phyloP scores from a whole-genome alignment of 1,139 yeast genomes.

The Suhomyces maxii region DNA sequence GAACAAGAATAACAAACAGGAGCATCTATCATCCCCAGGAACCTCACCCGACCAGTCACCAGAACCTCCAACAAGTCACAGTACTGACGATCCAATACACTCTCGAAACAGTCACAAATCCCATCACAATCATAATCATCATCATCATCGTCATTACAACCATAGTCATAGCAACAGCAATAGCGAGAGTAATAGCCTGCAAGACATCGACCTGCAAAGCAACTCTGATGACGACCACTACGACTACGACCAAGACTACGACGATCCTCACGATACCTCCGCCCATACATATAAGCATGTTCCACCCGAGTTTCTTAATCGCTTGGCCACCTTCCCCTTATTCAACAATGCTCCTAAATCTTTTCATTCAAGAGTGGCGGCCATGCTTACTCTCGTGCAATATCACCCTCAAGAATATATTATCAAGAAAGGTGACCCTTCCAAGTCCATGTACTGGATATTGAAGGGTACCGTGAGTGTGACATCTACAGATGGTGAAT shows the following conservation, averaged over 20 bases:
- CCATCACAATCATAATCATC: not conserved
- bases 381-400: conserved; percentile 57
- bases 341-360: conserved; percentile 66
- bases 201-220: no score
- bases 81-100: no score
- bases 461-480: conserved; percentile 72
- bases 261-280: conserved; percentile 6
- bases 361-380: conserved; percentile 59
- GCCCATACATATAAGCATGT: conserved; percentile 16
- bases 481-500: conserved; percentile 74
- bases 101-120: not conserved
- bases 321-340: conserved; percentile 58
- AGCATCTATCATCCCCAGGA: not conserved
- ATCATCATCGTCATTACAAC: not conserved
- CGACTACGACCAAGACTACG: conserved; percentile 4
- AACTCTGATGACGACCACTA: not conserved
- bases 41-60: not conserved
- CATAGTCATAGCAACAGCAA: no score
- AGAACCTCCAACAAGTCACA: not conserved
- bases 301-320: conserved; percentile 55
- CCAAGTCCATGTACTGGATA: conserved; percentile 81
- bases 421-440: conserved; percentile 68
- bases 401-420: conserved; percentile 68
- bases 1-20: conserved; percentile 1
- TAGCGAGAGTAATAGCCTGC: no score